Evolutionary conservation across 208 protist species (phyloP), one percentile per base, ranked within the genome.

Genomic region (Acanthamoeba polyphaga): DNA sequence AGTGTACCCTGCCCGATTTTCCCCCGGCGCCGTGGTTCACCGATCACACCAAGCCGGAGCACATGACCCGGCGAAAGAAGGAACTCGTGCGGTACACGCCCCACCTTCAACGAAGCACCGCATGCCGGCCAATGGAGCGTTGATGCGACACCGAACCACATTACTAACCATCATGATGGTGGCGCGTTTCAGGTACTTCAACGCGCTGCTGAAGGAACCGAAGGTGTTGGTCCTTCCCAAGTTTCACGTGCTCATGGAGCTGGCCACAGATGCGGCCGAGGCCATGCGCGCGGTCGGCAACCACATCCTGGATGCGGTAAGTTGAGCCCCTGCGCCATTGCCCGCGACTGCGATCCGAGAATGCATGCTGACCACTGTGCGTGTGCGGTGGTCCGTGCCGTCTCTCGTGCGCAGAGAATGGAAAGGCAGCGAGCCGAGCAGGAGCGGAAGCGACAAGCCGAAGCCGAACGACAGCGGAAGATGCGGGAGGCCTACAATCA

Each of bases 11-110:
- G 82, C 82, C 82, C 43, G 82, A 89, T 10, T 89, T 89, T 29
- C 43, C 82, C 27, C 82, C 82, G 17, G 82, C 82, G 51, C 82
- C 82, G 46, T 89, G 82, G 82, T 89, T 89, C 58, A 64, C 46
- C 19, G 82, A 89, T 66, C 82, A 89, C 82, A 89, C 82, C 82
- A 89, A 89, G 82, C 82, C 82, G 4, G 82, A 89, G 58, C 82
- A 60, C 51, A 89, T 89, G 82, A 49, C 82, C 82, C 82, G 82
- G 29, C 34, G 82, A 89, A 89, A 34, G 34, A 62, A 89, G 24
- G 82, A 89, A 62, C 82, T 89, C 29, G 13, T 89, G 34, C 82
- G 29, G 82, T 89, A 89, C 82, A 64, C 49, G 19, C 34, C 38
- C 51, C 72, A 0, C 4, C 10, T 29, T 68, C 58, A 49, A 49